Conservation (phyloP, 2,329 filamentous ascomycete species). For the Sporothrix brasiliensis region DNA sequence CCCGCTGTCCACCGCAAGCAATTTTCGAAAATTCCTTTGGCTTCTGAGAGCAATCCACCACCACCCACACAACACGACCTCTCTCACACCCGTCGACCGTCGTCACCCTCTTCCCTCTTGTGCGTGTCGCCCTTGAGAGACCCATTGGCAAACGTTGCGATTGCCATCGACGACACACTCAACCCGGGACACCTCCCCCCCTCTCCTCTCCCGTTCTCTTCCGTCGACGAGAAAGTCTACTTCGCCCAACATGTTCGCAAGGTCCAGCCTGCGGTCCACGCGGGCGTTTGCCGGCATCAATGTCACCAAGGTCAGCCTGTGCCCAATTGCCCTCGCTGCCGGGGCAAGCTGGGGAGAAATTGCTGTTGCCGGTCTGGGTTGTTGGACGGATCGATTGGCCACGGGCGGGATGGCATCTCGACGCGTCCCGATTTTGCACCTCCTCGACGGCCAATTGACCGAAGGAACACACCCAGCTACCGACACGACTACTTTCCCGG, state of each 20-base stretch:
- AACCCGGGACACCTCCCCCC: conserved; percentile 12
- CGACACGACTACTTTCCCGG: not conserved
- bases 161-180: conserved; percentile 16
- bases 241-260: conserved; percentile 81
- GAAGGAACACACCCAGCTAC: not conserved
- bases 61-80: conserved; percentile 26
- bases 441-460: conserved; percentile 20
- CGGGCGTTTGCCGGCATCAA: conserved; percentile 78
- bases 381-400: not conserved
- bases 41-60: conserved; percentile 34
- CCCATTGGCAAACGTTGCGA: not conserved
- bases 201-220: conserved; percentile 35
- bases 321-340: not conserved
- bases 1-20: conserved; percentile 31
- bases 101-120: conserved; percentile 7
- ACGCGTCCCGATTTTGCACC: conserved; percentile 1
- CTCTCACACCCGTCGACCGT: not conserved
- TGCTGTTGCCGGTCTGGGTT: not conserved
- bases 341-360: not conserved
- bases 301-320: conserved; percentile 65
- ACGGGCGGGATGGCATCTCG: not conserved
- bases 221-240: conserved; percentile 45
- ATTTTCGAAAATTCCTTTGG: conserved; percentile 34
- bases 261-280: conserved; percentile 85
- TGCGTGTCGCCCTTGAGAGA: conserved; percentile 9